Evolutionary conservation across 1,284 basidiomycete genomes (phyloP), one percentile per base, ranked within the genome.

Genomic region (Rugosomyces carneus): DNA sequence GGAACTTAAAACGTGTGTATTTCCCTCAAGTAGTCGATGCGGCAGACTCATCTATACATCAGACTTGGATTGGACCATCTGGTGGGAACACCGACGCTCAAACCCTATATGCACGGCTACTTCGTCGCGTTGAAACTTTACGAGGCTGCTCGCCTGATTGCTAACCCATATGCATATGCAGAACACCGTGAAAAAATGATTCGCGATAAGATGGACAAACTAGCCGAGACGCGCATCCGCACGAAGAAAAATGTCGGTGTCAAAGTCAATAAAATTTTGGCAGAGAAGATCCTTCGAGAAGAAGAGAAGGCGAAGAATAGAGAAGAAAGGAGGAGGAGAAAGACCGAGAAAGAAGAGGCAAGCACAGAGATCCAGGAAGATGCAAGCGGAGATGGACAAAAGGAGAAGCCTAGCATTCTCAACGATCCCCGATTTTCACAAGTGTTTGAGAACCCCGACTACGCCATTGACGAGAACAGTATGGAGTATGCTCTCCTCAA

Each of bases 31-130:
- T 40, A 41, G 32, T 43, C 32, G 20, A 40, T 42, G 27, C 24
- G 18, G 18, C 3, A 9, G 27, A 42, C 23, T 27, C 40, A 47
- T 46, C 21, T 19, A 50, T 48, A 53, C 48, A 41, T 47, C 55
- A 92, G 87, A 35, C 81, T 97, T 48, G 89, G 91, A n/a, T 69
- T 99, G 64, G 86, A 93, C 55, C 90, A 96, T 64, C 89, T 99
- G 56, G 71, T 97, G 58, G 96, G 96, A 43, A 96, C 93, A 1
- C 84, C 93, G 9, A 81, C 90, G 11, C 86, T 99, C 73, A 94
- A 95, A 64, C 95, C 96, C 1, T 99, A 99, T 70, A 98, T 99
- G 95, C 96, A 99, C 67, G 96, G 96, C 40, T 98, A 94, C 80
- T 99, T 99, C 72, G 69, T 99, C 55, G 89, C 93, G 8, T 81